These are phyloP conservation scores for Yamadazyma pseudoaaseri DNA, from an alignment of 1,139 yeast genomes.

Conservation along the genomic window DNA sequence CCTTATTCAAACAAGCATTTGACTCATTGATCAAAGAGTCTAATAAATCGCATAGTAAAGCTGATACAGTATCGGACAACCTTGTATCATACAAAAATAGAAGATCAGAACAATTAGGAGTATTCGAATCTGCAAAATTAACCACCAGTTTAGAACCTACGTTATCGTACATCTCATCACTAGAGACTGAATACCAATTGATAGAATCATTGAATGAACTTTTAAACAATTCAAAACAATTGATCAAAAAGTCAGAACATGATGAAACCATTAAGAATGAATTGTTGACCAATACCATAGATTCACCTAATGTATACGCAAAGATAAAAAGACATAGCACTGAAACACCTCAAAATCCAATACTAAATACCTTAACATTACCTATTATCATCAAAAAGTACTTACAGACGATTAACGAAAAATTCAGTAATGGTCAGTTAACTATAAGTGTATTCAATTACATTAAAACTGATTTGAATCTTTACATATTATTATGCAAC, in stretches of 20 bases:
- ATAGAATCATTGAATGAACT: conserved; percentile 10
- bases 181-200: conserved; percentile 7
- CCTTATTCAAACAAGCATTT: conserved; percentile 24
- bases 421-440: conserved; percentile 36
- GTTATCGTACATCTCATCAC: conserved; percentile 18
- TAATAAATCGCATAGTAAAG: conserved; percentile 1
- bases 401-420: conserved; percentile 23
- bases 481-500: conserved; percentile 38
- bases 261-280: neutral
- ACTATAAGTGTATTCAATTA: conserved; percentile 36
- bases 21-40: conserved; percentile 16
- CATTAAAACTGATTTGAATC: conserved; percentile 30
- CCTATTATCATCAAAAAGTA: conserved; percentile 38
- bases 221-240: neutral
- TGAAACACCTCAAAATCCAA: conserved; percentile 23
- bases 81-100: conserved; percentile 3
- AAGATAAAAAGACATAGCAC: conserved; percentile 8
- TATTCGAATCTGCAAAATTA: conserved; percentile 19
- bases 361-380: conserved; percentile 33
- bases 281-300: neutral
- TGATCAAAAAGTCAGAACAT: conserved; percentile 1
- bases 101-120: conserved; percentile 4
- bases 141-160: conserved; percentile 26
- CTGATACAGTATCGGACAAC: conserved; percentile 2
- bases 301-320: neutral